Percentiles rank a stretch among this genome's conserved stretches.
These are phyloP conservation scores for Schizophyllum amplum DNA, from an alignment of 1,284 basidiomycete genomes.

Conservation along the genomic window DNA sequence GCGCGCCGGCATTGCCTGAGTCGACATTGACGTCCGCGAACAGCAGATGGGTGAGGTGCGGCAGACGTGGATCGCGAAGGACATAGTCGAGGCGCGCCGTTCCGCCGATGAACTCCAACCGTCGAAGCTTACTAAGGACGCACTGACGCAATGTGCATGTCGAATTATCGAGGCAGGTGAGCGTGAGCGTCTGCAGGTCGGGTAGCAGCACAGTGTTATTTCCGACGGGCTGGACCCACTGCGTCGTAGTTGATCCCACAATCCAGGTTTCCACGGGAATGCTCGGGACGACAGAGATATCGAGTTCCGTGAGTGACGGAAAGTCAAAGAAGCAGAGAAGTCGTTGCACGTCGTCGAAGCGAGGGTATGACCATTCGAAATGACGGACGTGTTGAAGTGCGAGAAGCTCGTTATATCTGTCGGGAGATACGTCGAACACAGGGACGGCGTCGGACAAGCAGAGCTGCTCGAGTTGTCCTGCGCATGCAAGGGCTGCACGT, in stretches of 20 bases:
- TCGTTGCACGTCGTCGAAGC: slow-evolving; percentile 23
- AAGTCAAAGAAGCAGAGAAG: slow-evolving; percentile 26
- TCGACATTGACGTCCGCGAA: slow-evolving; percentile 26
- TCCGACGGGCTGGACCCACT: slow-evolving; percentile 3
- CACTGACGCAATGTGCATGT: slow-evolving; percentile 32
- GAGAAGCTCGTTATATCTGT: slow-evolving; percentile 8
- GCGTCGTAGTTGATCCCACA: slow-evolving; percentile 9
- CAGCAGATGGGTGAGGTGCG: slow-evolving; percentile 26
- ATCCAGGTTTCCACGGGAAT: slow-evolving; percentile 13
- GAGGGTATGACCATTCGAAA: slow-evolving; percentile 33
- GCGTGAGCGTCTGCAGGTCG: slow-evolving; percentile 30
- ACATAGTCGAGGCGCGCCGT: slow-evolving; percentile 24
- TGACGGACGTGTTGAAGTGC: slow-evolving; percentile 24
- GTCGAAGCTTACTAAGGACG: slow-evolving; percentile 32
- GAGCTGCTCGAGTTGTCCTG: too few species aligned
- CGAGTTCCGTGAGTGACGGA: slow-evolving; percentile 27
- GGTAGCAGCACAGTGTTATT: slow-evolving; percentile 21
- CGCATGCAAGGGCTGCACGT: too few species aligned
- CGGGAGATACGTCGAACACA: slow-evolving; percentile 25
- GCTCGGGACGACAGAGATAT: slow-evolving; percentile 19
- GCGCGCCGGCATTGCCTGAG: slow-evolving; percentile 18
- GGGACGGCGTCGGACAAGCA: slow-evolving; percentile 31
- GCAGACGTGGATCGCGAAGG: slow-evolving; percentile 30
- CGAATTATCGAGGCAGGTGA: slow-evolving; percentile 32
- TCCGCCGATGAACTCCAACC: slow-evolving; percentile 28